These are phyloP conservation scores for Globisporangium nagaii DNA, from an alignment of 352 stramenopile species.

Conservation along the genomic window DNA sequence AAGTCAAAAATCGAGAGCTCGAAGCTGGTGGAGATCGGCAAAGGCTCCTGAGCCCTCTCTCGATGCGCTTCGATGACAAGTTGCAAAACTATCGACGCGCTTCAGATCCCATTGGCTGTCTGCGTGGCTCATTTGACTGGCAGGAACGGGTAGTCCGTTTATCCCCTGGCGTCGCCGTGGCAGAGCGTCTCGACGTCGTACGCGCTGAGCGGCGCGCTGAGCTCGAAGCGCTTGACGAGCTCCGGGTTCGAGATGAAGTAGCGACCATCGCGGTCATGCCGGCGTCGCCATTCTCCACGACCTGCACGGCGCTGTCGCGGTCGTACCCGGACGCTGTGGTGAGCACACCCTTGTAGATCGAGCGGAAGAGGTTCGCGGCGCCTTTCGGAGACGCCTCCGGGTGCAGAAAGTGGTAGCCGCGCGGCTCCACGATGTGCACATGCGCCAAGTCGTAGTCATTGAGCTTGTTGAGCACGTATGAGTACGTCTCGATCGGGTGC, in stretches of 20 bases:
- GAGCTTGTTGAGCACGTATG: conserved; percentile 43
- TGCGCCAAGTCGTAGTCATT: conserved; percentile 59
- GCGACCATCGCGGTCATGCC: conserved; percentile 41
- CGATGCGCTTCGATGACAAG: no score
- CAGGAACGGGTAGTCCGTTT: conserved; percentile 28
- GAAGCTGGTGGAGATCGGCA: no score
- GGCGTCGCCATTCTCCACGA: conserved; percentile 19
- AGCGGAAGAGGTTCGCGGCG: conserved; percentile 32
- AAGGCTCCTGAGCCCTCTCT: no score
- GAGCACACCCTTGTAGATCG: conserved; percentile 35
- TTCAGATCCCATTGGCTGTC: no score
- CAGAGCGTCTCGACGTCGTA: conserved; percentile 27
- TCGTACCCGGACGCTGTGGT: conserved; percentile 33
- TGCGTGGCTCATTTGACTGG: no score
- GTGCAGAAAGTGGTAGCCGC: conserved; percentile 34
- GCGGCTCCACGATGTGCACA: conserved; percentile 54
- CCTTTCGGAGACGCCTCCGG: conserved; percentile 25
- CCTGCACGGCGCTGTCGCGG: conserved; percentile 16
- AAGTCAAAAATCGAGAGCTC: no score
- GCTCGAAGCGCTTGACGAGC: conserved; percentile 28
- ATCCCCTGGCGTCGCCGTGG: conserved; percentile 18
- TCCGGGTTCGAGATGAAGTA: conserved; percentile 55
- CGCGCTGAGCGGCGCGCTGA: conserved; percentile 18
- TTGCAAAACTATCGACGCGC: no score
- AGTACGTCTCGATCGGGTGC: conserved; percentile 42